Evolutionary conservation across 192 early-diverging fungal species (phyloP).

Genomic region (Coemansia sp.): DNA sequence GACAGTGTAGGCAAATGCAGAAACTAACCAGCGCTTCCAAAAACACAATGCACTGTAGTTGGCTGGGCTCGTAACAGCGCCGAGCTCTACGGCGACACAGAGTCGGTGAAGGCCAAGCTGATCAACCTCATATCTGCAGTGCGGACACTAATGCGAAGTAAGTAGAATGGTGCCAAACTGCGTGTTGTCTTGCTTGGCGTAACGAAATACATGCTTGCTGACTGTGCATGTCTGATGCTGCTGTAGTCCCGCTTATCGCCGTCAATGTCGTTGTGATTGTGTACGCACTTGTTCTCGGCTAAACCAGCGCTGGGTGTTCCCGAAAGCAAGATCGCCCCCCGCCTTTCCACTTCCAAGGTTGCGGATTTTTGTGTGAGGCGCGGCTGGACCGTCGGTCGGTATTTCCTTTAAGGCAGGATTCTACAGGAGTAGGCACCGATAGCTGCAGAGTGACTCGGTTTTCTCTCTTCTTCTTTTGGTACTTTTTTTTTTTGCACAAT

Average conservation of each 20-base stretch:
- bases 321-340: background rate
- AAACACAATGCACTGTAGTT: conserved; percentile 50
- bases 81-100: conserved; percentile 63
- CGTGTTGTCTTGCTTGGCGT: background rate
- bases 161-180: background rate
- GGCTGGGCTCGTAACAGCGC: conserved; percentile 63
- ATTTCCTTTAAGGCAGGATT: background rate
- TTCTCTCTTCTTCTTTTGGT: conserved; percentile 1
- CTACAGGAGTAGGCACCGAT: background rate
- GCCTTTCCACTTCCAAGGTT: background rate
- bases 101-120: conserved; percentile 75
- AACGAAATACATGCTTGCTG: background rate
- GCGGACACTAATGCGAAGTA: conserved; percentile 77
- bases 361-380: background rate
- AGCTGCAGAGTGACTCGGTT: background rate
- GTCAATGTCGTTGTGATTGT: conserved; percentile 79
- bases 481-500: background rate
- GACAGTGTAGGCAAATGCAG: too few relatives aligned
- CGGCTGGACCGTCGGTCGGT: background rate
- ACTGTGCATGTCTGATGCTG: background rate
- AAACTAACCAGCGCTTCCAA: background rate
- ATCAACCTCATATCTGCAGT: conserved; percentile 89
- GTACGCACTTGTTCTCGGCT: conserved; percentile 81
- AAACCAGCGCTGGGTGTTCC: conserved; percentile 4
- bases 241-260: conserved; percentile 68